Evolutionary conservation across 2,329 filamentous ascomycete species (phyloP).

Genomic region (Emmonsiellopsis sp.): DNA sequence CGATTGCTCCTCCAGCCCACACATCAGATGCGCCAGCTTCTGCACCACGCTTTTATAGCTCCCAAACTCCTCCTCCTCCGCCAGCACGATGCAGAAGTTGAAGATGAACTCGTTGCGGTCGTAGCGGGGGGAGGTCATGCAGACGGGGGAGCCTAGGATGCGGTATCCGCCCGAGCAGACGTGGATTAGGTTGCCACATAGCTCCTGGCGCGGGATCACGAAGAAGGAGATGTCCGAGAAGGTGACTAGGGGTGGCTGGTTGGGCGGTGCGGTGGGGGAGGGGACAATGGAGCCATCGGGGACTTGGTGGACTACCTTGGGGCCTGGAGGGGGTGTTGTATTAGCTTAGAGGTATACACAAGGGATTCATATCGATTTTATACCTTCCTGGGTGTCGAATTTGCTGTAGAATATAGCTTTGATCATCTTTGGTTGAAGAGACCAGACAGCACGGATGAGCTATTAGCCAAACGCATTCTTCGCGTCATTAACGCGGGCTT

Average conservation of each 20-base stretch:
- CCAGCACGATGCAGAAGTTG: conserved; percentile 84
- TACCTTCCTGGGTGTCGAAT: conserved; percentile 52
- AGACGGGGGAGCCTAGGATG: conserved; percentile 81
- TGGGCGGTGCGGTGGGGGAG: conserved; percentile 34
- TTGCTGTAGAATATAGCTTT: conserved; percentile 58
- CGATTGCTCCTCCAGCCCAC: conserved; percentile 84
- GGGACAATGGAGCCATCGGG: conserved; percentile 49
- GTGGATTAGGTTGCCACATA: conserved; percentile 78
- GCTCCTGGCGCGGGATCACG: conserved; percentile 87
- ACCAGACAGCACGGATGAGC: background rate
- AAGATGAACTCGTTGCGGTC: conserved; percentile 95
- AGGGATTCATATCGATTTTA: conserved; percentile 1
- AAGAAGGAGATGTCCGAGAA: conserved; percentile 84
- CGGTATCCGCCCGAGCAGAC: conserved; percentile 66
- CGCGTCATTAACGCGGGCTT: background rate
- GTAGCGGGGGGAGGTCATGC: conserved; percentile 73
- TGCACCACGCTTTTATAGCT: conserved; percentile 78
- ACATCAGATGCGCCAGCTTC: conserved; percentile 75
- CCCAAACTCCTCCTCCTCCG: conserved; percentile 59
- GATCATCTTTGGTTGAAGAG: conserved; percentile 39
- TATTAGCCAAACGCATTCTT: background rate
- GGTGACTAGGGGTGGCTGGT: conserved; percentile 61
- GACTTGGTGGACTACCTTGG: conserved; percentile 56
- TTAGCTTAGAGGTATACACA: conserved; percentile 1
- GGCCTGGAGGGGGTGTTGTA: conserved; percentile 34